Evolutionary conservation across 139 green algal species (phyloP), one percentile per base, ranked within the genome.

Genomic region (Asterochloris sp.): DNA sequence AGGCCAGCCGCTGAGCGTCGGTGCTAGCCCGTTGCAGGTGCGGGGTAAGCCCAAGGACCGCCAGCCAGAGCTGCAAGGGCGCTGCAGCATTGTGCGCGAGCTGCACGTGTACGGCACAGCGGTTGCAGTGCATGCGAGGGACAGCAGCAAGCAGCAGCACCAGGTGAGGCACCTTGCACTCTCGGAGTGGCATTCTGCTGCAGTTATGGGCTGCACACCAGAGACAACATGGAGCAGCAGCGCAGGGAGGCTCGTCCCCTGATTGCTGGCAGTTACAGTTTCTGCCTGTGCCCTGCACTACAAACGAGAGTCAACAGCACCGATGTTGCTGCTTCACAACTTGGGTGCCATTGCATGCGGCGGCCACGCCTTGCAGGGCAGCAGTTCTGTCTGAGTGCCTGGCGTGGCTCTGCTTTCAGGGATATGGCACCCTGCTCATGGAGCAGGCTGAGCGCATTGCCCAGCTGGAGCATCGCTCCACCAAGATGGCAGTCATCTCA

Each of bases 51-150:
- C 60, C 54, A 81, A 73, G 74, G 54, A 75, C 14, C 87, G 93
- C 47, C 95, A 98, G 87, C 91, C 94, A 0, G 92, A 95, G 83
- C 90, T 99, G 64, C 81, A 85, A 19, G 94, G 94, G 21, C 87
- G 88, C 78, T 86, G 90, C 82, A 97, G 92, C 74, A 94, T 99
- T 23, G 94, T 99, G 64, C 92, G 97, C 12, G 97, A 99, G 90
- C 91, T 99, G 84, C 97, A 99, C 78, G 96, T 99, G 78, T 99
- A 99, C 83, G 97, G 97, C 76, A 95, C 91, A 0, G 97, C 96
- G 38, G 95, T 99, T 27, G 94, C 94, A 15, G 95, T 99, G 76
- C 90, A 96, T 79, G 87, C 91, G 1, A 89, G 96, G 23, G 97
- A 98, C 85, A 89, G 86, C 78, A 81, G 67, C 69, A 96, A 93